A percentile compares a stretch with the other conserved stretches of the same genome.
Evolutionary conservation across 176 grass and related monocot species (phyloP).

Genomic region (Zizania latifolia): DNA sequence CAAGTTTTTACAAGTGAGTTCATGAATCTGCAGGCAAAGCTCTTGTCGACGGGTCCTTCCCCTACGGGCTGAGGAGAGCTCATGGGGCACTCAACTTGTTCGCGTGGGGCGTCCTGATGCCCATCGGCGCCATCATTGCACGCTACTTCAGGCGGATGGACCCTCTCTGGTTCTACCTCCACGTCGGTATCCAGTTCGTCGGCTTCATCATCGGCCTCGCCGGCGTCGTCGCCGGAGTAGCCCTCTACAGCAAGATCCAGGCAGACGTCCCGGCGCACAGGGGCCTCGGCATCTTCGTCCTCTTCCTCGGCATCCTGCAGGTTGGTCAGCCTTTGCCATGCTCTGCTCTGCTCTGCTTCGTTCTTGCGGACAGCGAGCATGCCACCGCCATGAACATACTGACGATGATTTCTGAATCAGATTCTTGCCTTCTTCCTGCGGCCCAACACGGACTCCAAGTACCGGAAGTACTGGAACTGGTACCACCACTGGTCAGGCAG

Average conservation of each 20-base stretch:
- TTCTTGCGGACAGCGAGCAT: not conserved
- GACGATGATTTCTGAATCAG: constrained; percentile 13
- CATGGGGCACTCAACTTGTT: constrained; percentile 80
- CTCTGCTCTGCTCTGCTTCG: not conserved
- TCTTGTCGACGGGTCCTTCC: constrained; percentile 44
- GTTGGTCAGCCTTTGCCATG: constrained; percentile 16
- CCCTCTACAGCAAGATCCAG: constrained; percentile 74
- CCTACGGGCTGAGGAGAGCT: constrained; percentile 52
- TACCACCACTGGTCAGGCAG: constrained; percentile 82
- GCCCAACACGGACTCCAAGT: constrained; percentile 65
- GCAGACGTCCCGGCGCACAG: constrained; percentile 70
- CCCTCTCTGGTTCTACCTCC: constrained; percentile 91
- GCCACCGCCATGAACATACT: not conserved
- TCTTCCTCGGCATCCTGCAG: constrained; percentile 80
- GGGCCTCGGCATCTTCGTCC: constrained; percentile 85
- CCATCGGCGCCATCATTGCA: constrained; percentile 79
- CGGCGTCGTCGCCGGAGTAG: constrained; percentile 68
- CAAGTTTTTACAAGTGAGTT: not conserved
- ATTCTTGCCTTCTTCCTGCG: constrained; percentile 61
- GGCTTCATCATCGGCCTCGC: constrained; percentile 82
- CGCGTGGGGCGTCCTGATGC: constrained; percentile 82
- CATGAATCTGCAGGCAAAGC: constrained; percentile 44
- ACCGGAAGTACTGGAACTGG: constrained; percentile 88
- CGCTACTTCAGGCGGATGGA: constrained; percentile 72
- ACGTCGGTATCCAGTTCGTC: constrained; percentile 59